Conservation (phyloP, 208 protist genomes). For the Leptomonas pyrrhocoris region DNA sequence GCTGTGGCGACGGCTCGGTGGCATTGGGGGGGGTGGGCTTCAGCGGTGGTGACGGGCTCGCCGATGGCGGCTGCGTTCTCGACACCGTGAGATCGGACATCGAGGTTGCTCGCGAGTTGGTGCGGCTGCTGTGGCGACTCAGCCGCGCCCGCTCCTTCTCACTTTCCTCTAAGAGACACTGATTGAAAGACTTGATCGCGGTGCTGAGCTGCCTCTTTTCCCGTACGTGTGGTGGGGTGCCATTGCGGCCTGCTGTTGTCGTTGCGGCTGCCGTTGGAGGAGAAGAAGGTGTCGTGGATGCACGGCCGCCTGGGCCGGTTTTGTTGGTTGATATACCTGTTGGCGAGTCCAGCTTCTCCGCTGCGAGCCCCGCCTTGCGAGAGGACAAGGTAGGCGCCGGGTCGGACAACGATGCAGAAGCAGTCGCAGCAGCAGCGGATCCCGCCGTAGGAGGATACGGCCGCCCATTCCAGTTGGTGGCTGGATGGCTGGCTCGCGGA, state of each 20-base stretch:
- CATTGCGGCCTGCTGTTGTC: not conserved
- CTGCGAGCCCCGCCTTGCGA: not conserved
- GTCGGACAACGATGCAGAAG: not conserved
- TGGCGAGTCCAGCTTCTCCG: not conserved
- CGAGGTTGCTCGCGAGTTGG: slow-evolving; percentile 3
- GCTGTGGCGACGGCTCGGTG: not conserved
- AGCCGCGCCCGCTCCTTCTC: slow-evolving; percentile 4
- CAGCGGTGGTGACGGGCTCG: not conserved
- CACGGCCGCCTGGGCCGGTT: too few relatives aligned
- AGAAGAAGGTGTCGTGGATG: not conserved
- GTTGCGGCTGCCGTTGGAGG: not conserved
- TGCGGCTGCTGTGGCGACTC: slow-evolving; percentile 2
- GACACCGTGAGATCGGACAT: not conserved
- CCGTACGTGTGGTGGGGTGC: not conserved
- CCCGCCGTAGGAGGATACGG: too few relatives aligned
- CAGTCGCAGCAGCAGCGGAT: not conserved
- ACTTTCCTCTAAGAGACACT: slow-evolving; percentile 17
- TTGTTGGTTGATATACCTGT: not conserved
- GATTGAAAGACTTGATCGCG: slow-evolving; percentile 24
- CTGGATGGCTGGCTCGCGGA: not conserved
- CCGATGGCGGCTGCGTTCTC: slow-evolving; percentile 2
- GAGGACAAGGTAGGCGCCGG: not conserved
- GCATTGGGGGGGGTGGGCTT: not conserved
- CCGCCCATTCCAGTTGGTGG: not conserved
- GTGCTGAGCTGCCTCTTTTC: slow-evolving; percentile 5